These are phyloP conservation scores for Colletotrichum magnum DNA, from an alignment of 2,329 filamentous ascomycete species.

Conservation along the genomic window DNA sequence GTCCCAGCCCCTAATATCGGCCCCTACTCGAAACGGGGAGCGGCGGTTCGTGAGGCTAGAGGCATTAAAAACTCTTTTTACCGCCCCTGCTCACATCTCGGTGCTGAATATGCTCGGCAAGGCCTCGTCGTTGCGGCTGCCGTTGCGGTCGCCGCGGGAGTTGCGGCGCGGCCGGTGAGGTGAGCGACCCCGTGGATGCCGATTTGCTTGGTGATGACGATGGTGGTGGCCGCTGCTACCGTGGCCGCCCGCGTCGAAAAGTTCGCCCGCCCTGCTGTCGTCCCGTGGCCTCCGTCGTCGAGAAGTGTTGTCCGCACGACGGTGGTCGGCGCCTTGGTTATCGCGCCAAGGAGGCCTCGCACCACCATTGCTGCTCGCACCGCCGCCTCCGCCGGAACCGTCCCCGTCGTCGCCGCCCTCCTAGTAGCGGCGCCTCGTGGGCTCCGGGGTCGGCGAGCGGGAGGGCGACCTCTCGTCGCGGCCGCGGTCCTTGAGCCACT, in stretches of 20 bases:
- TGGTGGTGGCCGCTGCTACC: not conserved
- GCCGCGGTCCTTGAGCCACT: constrained; percentile 91
- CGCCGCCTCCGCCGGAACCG: not conserved
- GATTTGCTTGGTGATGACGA: not conserved
- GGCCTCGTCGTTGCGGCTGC: constrained; percentile 11
- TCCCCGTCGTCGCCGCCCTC: not conserved
- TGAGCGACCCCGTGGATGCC: not conserved
- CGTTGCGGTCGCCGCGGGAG: not conserved
- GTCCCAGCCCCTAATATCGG: not conserved
- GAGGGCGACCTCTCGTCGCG: constrained; percentile 86
- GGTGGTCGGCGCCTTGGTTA: no score
- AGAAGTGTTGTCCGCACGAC: no score
- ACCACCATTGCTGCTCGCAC: not conserved
- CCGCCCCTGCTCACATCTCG: not conserved
- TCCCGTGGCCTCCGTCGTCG: no score
- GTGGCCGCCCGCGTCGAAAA: not conserved
- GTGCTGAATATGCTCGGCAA: not conserved
- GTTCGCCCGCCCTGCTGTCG: no score
- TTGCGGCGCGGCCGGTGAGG: not conserved
- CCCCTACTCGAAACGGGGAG: not conserved
- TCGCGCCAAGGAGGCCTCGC: no score
- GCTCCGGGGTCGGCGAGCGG: constrained; percentile 89
- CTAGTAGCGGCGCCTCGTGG: constrained; percentile 79
- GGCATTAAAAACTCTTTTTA: not conserved
- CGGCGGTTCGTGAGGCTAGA: constrained; percentile 1